Evolutionary conservation across 805 yeast species (phyloP), one percentile per base, ranked within the genome.

Genomic region (Candida peoriensis): DNA sequence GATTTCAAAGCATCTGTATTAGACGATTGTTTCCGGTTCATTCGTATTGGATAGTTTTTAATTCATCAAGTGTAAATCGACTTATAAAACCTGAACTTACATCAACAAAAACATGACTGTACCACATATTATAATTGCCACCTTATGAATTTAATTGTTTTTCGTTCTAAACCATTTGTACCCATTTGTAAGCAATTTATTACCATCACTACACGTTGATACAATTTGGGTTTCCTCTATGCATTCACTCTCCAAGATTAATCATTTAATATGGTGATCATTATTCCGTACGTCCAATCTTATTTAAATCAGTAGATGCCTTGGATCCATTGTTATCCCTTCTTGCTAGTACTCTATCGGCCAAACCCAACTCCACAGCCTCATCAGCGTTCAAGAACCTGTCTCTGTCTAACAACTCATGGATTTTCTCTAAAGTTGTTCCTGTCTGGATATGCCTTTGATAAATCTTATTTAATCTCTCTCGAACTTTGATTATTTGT

Each of bases 361-460:
- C 58, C 19, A 59, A 31, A 2, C 64, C 64, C 12, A 55, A 25
- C 6, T 54, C 57, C 9, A 54, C 47, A 4, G 61, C 60, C 30
- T 59, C 62, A 9, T 42, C 42, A 5, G 63, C 47, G 19, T 39
- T 37, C 18, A 58, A 29, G 27, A 48, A 59, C 24, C 43, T 27
- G 33, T 48, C 55, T 18, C 57, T 38, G 17, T 52, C 54, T 13
- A 52, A 24, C 24, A 52, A 33, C 17, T 39, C 47, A 21, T 37
- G 38, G 8, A 50, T 46, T 8, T 41, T 43, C 7, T 39, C 45
- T 13, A 34, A 24, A 8, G 47, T 42, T 6, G 43, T 37, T 2
- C 40, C 41, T 3, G 23, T 27, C 10, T 39, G 43, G 47, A 58
- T 48, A 34, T 58, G 62, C 10, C 37, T 46, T 21, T 46, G 50